phyloP scores from a whole-genome alignment of 768 basidiomycete species.

The Calocera viscosa region DNA sequence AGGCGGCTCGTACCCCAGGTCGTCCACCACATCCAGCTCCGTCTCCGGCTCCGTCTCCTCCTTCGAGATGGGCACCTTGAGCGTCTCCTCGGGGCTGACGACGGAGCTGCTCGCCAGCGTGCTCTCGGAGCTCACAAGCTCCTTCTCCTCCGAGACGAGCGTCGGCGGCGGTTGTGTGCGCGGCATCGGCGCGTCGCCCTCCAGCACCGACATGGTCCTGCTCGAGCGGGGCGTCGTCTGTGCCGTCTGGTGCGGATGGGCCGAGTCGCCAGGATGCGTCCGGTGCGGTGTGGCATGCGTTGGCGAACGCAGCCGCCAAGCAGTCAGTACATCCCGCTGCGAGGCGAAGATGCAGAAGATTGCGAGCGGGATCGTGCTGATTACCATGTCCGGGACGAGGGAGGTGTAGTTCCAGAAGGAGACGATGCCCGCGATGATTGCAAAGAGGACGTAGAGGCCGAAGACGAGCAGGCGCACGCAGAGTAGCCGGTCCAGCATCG shows the following conservation, averaged over 20 bases:
- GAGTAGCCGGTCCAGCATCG: constrained; percentile 10
- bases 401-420: constrained; percentile 9
- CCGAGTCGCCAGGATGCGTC: not conserved
- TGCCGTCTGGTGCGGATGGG: not conserved
- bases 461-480: constrained; percentile 10
- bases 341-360: constrained; percentile 11
- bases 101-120: not conserved
- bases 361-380: constrained; percentile 5
- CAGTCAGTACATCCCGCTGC: constrained; percentile 7
- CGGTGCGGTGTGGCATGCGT: not conserved
- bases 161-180: too few species aligned
- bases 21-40: not conserved
- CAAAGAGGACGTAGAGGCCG: constrained; percentile 12
- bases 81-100: not conserved
- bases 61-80: not conserved
- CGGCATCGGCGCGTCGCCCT: too few species aligned
- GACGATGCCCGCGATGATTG: constrained; percentile 1
- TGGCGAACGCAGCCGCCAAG: not conserved
- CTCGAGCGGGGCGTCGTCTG: not conserved
- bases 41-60: not conserved
- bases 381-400: constrained; percentile 9
- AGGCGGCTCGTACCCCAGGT: not conserved
- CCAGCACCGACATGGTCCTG: too few species aligned
- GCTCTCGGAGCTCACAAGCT: too few species aligned
- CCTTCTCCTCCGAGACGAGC: too few species aligned